Conservation (phyloP, 2,329 filamentous ascomycete genomes). For the Aspergillus oerlinghausenensis region DNA sequence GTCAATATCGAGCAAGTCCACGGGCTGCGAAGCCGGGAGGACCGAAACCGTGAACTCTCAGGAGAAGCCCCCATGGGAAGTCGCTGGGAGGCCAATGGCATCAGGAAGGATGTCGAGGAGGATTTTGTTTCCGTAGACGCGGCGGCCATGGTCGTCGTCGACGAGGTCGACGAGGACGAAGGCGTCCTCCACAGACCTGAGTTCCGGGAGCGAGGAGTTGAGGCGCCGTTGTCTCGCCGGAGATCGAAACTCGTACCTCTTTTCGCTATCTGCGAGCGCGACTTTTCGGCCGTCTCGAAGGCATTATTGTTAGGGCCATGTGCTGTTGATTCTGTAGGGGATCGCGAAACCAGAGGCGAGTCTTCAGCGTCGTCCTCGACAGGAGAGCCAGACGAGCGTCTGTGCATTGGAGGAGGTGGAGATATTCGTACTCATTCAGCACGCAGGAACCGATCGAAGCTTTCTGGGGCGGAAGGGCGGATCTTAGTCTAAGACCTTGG, state of each 20-base stretch:
- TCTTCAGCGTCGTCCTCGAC: constrained; percentile 40
- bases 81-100: constrained; percentile 35
- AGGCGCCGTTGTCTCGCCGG: constrained; percentile 30
- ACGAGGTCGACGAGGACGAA: constrained; percentile 18
- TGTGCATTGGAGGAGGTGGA: constrained; percentile 41
- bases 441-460: constrained; percentile 16
- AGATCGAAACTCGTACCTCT: constrained; percentile 33
- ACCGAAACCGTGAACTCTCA: constrained; percentile 36
- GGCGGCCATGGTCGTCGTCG: constrained; percentile 9
- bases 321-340: constrained; percentile 23
- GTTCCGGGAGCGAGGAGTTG: constrained; percentile 37
- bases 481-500: constrained; percentile 4
- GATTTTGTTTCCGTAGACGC: constrained; percentile 25
- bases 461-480: constrained; percentile 6
- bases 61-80: constrained; percentile 34
- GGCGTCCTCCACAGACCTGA: constrained; percentile 36
- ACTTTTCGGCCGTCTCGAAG: constrained; percentile 27
- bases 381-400: constrained; percentile 42
- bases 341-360: constrained; percentile 26
- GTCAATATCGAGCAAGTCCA: constrained; percentile 59
- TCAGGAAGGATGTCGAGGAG: constrained; percentile 15
- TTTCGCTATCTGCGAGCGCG: constrained; percentile 33
- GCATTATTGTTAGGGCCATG: constrained; percentile 25
- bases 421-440: constrained; percentile 34
- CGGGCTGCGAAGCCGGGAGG: constrained; percentile 49